Evolutionary conservation across 345 rosid genomes (phyloP).

Genomic region (Reutealis trisperma): DNA sequence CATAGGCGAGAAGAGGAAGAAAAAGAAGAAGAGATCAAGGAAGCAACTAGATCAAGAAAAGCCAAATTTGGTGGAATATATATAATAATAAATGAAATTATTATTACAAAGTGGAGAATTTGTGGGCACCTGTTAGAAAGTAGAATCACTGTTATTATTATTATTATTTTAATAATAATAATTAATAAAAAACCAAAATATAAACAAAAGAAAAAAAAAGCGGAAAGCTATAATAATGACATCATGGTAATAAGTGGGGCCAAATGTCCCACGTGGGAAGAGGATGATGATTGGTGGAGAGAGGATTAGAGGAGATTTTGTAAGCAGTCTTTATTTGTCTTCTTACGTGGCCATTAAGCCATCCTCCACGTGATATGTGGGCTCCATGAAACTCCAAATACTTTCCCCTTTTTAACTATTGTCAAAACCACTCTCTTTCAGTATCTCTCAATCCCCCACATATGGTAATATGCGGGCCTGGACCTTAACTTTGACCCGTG

Average conservation of each 20-base stretch:
- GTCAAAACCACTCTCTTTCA: neutral
- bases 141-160: neutral
- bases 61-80: conserved; percentile 18
- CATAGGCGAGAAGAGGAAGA: neutral
- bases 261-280: conserved; percentile 60
- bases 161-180: too few relatives aligned
- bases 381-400: neutral
- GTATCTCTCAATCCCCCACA: too few relatives aligned
- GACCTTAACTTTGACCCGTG: too few relatives aligned
- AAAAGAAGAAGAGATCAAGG: neutral
- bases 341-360: conserved; percentile 44
- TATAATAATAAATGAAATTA: too few relatives aligned
- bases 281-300: conserved; percentile 60
- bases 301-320: conserved; percentile 64
- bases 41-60: conserved; percentile 19
- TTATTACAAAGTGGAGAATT: neutral
- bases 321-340: conserved; percentile 17
- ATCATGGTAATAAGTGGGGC: conserved; percentile 33
- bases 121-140: neutral
- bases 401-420: neutral
- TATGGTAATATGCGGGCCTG: too few relatives aligned
- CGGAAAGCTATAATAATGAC: neutral
- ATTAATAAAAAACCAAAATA: too few relatives aligned
- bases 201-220: neutral
- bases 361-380: conserved; percentile 49